Conservation (phyloP, 2,329 filamentous ascomycete species). For the Dactylellina drechsleri region DNA sequence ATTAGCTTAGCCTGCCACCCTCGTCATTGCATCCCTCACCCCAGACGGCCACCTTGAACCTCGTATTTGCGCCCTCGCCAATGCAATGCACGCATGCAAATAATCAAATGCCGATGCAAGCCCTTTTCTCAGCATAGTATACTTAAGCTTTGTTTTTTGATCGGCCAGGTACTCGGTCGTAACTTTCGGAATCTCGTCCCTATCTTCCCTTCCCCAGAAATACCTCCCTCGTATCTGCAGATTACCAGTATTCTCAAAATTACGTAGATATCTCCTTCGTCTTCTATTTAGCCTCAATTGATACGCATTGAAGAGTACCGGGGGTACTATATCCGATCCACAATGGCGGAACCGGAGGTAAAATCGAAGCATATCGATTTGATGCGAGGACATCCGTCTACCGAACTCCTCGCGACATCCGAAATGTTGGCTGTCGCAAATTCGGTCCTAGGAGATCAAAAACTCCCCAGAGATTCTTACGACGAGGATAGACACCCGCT, state of each 20-base stretch:
- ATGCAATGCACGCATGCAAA: not conserved
- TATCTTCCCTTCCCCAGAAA: too few relatives aligned
- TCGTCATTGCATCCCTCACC: not conserved
- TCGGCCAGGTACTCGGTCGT: too few relatives aligned
- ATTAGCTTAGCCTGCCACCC: not conserved
- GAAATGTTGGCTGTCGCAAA: constrained; percentile 51
- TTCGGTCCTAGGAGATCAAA: constrained; percentile 21
- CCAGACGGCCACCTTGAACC: not conserved
- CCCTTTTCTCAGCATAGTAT: too few relatives aligned
- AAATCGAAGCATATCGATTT: constrained; percentile 44
- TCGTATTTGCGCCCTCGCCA: constrained; percentile 1
- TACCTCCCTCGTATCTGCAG: too few relatives aligned
- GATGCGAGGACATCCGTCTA: constrained; percentile 51
- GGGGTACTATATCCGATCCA: not conserved
- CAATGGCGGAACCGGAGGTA: constrained; percentile 26
- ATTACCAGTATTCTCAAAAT: too few relatives aligned
- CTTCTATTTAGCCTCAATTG: too few relatives aligned
- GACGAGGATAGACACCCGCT: constrained; percentile 52
- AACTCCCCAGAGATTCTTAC: constrained; percentile 37
- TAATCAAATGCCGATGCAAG: too few relatives aligned
- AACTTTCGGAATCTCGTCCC: too few relatives aligned
- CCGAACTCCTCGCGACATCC: constrained; percentile 38
- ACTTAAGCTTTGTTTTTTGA: too few relatives aligned
- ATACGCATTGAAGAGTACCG: too few relatives aligned
- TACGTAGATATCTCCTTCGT: too few relatives aligned